Evolutionary conservation across 2,329 filamentous ascomycete species (phyloP), one percentile per base, ranked within the genome.

Genomic region (Huntiella moniliformis): DNA sequence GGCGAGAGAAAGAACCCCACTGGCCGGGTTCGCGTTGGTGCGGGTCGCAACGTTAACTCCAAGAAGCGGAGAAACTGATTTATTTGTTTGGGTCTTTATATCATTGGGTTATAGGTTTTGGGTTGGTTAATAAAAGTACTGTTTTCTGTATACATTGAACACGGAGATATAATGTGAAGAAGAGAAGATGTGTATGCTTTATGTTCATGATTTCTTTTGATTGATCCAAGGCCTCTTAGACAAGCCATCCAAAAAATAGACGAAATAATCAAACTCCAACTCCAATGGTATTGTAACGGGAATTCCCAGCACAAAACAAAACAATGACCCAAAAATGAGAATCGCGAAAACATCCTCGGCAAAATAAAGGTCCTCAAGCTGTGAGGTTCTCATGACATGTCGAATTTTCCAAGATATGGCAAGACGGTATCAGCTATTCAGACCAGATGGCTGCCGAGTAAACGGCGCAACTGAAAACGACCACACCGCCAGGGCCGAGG

Each of bases 31-130:
- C 80, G 75, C 57, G 77, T 96, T 8, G 91, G 91, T 6, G 86
- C 84, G 8, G 91, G 91, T 6, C 75, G 77, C 57, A 85, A 80
- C 57, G 74, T 96, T 44, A 98, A 98, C 62, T 79, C 82, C 33
- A 50, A 47, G 33, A 50, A 50, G 37, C 48, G 48, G 12, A 40
- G 48, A 36, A 46, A 37, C 13, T 47, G 42, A 32, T 43, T 43
- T 43, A 8, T 12, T 17, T 11, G 13, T 38, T 13, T 38, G 35
- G 36, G 36, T 38, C 13, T 38, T 38, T 38, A n/a, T 38, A 8
- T 38, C n/a, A 15, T 38, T 38, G 22, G 22, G 15, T 16, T 7
- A 16, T 15, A 42, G 17, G 31, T 17, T n/a, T 43, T 36, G 16
- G 11, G 16, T 16, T 34, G 15, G 35, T 17, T 16, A 43, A 12